Evolutionary conservation across 352 stramenopile genomes (phyloP), one percentile per base, ranked within the genome.

Genomic region (Phytophthora cactorum): DNA sequence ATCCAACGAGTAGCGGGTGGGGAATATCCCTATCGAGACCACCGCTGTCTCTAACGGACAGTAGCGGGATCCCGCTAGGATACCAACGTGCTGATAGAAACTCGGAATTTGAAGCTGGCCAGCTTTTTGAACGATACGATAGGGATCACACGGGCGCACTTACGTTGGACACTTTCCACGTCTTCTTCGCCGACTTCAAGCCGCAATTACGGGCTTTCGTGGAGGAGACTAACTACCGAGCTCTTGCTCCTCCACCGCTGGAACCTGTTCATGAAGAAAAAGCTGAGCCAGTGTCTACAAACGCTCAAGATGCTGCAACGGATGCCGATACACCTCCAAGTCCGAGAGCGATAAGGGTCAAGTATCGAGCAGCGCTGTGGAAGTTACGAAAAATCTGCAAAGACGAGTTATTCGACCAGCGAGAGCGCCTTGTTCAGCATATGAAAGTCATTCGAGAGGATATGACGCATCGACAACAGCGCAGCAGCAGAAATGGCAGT

Each of bases 91-190:
- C 85, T 29, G 78, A 85, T 10, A 75, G 72, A 43, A 95, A 95
- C 71, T 91, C 84, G 10, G 87, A 95, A 66, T 95, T 95, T 62
- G 87, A 95, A 46, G 87, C 87, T 39, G 85, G 87, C 1, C 87
- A 95, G 66, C 72, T 95, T 15, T 95, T 95, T 58, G 87, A 92
- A 64, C 74, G 85, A 11, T 95, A 93, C 57, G 87, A 95, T 58
- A 79, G 59, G 14, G 75, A 91, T 32, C 85, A 77, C 36, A 74
- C 63, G 0, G 85, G 85, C 0, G 75, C 80, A 36, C 75, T 95
- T 27, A 81, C 78, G 9, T 59, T 93, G 50, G 80, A 89, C 49
- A 76, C 74, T 38, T 95, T 95, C 27, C 79, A 86, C 25, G 53
- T 65, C 34, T 95, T 95, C 62, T 93, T 92, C 53, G 52, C 59